Evolutionary conservation across 768 basidiomycete species (phyloP).

Genomic region (Boletus pseudo-olivaceus): DNA sequence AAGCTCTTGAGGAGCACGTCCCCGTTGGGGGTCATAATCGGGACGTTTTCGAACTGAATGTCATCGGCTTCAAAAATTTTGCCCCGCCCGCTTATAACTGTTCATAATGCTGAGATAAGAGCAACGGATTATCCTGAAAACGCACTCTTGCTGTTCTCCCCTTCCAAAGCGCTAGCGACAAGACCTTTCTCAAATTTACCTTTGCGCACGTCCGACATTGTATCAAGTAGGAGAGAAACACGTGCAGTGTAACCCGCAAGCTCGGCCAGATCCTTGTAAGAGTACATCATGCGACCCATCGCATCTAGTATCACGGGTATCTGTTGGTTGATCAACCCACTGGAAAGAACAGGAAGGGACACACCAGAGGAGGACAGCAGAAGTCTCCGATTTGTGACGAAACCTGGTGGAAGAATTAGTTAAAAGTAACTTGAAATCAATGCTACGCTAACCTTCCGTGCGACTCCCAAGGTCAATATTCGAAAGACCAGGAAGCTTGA

Average conservation of each 20-base stretch:
- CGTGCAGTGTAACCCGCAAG: slow-evolving; percentile 94
- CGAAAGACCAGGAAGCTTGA: slow-evolving; percentile 71
- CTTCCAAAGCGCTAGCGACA: slow-evolving; percentile 68
- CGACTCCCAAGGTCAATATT: slow-evolving; percentile 74
- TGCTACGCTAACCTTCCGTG: slow-evolving; percentile 67
- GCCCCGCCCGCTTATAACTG: slow-evolving; percentile 79
- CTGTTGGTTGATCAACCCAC: neutral
- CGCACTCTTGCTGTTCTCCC: slow-evolving; percentile 75
- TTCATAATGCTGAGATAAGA: neutral
- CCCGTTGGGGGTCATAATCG: slow-evolving; percentile 94
- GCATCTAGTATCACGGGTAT: slow-evolving; percentile 55
- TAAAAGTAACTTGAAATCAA: neutral
- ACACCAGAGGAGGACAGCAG: slow-evolving; percentile 81
- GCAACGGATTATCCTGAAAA: neutral
- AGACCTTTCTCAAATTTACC: slow-evolving; percentile 89
- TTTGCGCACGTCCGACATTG: slow-evolving; percentile 80
- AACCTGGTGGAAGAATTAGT: slow-evolving; percentile 48
- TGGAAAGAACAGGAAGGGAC: slow-evolving; percentile 11
- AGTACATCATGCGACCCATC: slow-evolving; percentile 94
- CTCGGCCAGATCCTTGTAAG: slow-evolving; percentile 94
- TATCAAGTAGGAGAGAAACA: slow-evolving; percentile 83
- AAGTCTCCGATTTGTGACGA: slow-evolving; percentile 93
- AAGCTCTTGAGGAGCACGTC: slow-evolving; percentile 83
- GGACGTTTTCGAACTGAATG: slow-evolving; percentile 89
- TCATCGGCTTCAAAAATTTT: slow-evolving; percentile 80